A percentile compares a stretch with the other conserved stretches of the same genome.
Evolutionary conservation across 2,329 filamentous ascomycete genomes (phyloP).

Genomic region (Diaporthe batatas): DNA sequence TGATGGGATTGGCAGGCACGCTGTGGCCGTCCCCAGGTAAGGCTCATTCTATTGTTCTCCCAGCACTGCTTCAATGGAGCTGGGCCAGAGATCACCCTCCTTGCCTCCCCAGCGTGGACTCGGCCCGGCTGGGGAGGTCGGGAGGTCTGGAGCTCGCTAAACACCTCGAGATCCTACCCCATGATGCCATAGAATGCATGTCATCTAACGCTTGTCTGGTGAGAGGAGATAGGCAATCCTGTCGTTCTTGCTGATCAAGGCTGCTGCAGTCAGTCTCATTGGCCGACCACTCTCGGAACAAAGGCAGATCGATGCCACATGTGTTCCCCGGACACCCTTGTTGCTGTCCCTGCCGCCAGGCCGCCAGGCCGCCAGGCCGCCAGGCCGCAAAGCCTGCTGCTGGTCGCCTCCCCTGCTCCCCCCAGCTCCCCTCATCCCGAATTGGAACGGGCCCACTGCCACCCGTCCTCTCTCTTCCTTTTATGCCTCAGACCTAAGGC

Average conservation of each 20-base stretch:
- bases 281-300: constrained; percentile 20
- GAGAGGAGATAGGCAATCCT: background rate
- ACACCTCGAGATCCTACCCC: background rate
- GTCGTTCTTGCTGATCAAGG: background rate
- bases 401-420: background rate
- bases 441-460: constrained; percentile 18
- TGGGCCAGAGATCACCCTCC: background rate
- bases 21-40: background rate
- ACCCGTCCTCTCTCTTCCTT: background rate
- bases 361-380: no score
- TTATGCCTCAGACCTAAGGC: constrained; percentile 30
- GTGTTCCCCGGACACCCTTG: constrained; percentile 24
- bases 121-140: background rate
- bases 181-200: background rate
- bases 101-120: background rate
- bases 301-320: constrained; percentile 33
- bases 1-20: background rate
- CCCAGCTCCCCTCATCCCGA: background rate
- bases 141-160: background rate
- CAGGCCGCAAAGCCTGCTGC: no score
- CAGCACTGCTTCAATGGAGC: background rate
- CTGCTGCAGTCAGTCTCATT: constrained; percentile 33
- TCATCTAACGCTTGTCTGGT: background rate
- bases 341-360: background rate
- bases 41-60: background rate